Evolutionary conservation across 208 protist species (phyloP).

Genomic region (Acanthamoeba castellanii): DNA sequence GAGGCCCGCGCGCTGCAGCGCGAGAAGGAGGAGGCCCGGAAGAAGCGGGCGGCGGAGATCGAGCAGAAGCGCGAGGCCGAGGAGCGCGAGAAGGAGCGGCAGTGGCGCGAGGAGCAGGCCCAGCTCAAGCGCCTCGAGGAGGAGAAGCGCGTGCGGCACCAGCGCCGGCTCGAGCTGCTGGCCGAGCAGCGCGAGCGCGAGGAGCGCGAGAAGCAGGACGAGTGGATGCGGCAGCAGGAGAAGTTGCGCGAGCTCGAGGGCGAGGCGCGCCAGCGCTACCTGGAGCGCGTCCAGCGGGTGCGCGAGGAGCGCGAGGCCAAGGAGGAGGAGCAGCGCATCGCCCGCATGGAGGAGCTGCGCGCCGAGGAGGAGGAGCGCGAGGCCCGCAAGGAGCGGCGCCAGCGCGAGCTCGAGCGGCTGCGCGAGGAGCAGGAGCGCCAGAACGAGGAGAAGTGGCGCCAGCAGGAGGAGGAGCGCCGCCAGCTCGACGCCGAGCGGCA

Average conservation of each 20-base stretch:
- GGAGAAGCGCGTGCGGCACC: background rate
- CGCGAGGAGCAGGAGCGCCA: conserved; percentile 62
- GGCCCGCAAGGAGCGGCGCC: background rate
- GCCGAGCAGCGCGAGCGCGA: conserved; percentile 39
- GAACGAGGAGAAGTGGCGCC: conserved; percentile 51
- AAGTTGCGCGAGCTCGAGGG: conserved; percentile 53
- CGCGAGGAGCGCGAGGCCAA: conserved; percentile 19
- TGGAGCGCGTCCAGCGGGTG: background rate
- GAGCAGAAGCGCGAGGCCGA: conserved; percentile 28
- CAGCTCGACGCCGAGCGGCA: conserved; percentile 20
- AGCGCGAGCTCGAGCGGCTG: background rate
- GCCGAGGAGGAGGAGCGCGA: conserved; percentile 52
- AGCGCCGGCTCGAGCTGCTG: background rate
- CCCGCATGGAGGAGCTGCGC: conserved; percentile 37
- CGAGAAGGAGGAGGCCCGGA: background rate
- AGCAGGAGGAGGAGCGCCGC: conserved; percentile 43
- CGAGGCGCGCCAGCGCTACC: conserved; percentile 30
- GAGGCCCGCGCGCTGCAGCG: background rate
- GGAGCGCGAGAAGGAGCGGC: conserved; percentile 47
- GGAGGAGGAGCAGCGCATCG: conserved; percentile 57
- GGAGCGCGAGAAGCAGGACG: conserved; percentile 47
- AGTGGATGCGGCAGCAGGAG: conserved; percentile 41
- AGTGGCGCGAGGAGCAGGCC: conserved; percentile 51
- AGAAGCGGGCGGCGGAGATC: conserved; percentile 42
- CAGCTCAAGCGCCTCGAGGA: conserved; percentile 27